Conservation (phyloP, 176 grass and related monocot genomes). For the Triticum urartu region DNA sequence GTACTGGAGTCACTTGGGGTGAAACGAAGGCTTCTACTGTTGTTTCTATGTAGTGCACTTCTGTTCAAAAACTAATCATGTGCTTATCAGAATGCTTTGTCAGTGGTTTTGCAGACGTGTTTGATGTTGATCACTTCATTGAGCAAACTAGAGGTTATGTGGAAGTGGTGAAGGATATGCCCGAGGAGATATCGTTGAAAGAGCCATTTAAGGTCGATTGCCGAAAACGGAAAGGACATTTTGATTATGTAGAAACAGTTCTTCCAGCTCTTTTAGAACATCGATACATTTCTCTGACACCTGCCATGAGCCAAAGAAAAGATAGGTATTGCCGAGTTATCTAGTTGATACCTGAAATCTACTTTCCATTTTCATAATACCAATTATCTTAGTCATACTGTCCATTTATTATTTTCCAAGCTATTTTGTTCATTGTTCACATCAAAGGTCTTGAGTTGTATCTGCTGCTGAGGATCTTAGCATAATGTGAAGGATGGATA, state of each 20-base stretch:
- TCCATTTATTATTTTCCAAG: neutral
- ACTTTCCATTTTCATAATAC: neutral
- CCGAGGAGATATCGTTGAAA: slow-evolving; percentile 60
- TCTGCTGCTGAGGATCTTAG: slow-evolving; percentile 12
- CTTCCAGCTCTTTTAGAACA: slow-evolving; percentile 76
- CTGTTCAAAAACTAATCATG: neutral
- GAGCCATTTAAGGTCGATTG: slow-evolving; percentile 85
- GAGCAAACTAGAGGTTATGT: slow-evolving; percentile 81
- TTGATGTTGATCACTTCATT: slow-evolving; percentile 93
- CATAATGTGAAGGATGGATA: neutral
- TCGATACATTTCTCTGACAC: slow-evolving; percentile 77
- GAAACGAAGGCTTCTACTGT: neutral
- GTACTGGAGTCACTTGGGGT: slow-evolving; percentile 21
- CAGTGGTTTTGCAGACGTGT: slow-evolving; percentile 94
- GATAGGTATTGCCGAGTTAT: slow-evolving; percentile 65
- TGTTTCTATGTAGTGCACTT: slow-evolving; percentile 13
- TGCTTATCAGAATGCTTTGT: slow-evolving; percentile 44
- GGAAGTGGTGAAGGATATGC: slow-evolving; percentile 73
- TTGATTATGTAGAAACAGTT: slow-evolving; percentile 76
- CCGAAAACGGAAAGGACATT: slow-evolving; percentile 80
- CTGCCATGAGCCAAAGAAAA: slow-evolving; percentile 84
- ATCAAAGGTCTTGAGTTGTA: neutral
- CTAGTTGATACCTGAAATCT: neutral
- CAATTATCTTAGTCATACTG: neutral
- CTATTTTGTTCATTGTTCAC: neutral